Conservation (phyloP, 257 asterid genomes). For the Lavandula angustifolia region DNA sequence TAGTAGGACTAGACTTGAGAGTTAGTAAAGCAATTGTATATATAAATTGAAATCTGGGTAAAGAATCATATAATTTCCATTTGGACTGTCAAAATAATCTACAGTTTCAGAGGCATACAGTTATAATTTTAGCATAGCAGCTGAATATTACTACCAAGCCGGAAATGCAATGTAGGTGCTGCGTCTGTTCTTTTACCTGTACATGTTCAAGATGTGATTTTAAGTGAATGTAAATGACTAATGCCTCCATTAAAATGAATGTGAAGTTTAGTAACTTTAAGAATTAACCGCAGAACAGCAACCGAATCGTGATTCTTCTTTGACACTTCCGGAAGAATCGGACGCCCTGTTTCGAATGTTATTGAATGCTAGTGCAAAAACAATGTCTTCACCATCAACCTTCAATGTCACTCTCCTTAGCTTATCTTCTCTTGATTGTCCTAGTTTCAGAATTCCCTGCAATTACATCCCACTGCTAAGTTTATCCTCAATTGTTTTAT, state of each 20-base stretch:
- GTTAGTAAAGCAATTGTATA: too few relatives aligned
- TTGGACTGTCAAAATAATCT: conserved; percentile 15
- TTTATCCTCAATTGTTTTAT: background rate
- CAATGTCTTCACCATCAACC: conserved; percentile 74
- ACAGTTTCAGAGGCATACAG: conserved; percentile 6
- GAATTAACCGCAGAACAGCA: conserved; percentile 1
- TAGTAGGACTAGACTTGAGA: too few relatives aligned
- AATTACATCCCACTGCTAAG: conserved; percentile 27
- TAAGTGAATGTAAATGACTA: background rate
- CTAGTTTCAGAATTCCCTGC: conserved; percentile 92
- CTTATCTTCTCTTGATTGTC: conserved; percentile 82
- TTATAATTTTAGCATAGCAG: too few relatives aligned
- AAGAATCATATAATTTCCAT: background rate
- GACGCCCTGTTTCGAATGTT: conserved; percentile 59
- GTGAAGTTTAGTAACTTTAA: conserved; percentile 16
- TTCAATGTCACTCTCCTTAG: conserved; percentile 68
- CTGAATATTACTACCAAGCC: too few relatives aligned
- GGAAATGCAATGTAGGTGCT: conserved; percentile 4
- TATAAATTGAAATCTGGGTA: background rate
- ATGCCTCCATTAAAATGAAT: background rate
- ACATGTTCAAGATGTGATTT: background rate
- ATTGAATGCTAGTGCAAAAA: conserved; percentile 64
- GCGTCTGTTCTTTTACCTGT: conserved; percentile 12
- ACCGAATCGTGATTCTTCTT: conserved; percentile 14
- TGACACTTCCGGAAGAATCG: conserved; percentile 86